These are phyloP conservation scores for Nemophila menziesii DNA, from an alignment of 257 asterid genomes.

Conservation along the genomic window DNA sequence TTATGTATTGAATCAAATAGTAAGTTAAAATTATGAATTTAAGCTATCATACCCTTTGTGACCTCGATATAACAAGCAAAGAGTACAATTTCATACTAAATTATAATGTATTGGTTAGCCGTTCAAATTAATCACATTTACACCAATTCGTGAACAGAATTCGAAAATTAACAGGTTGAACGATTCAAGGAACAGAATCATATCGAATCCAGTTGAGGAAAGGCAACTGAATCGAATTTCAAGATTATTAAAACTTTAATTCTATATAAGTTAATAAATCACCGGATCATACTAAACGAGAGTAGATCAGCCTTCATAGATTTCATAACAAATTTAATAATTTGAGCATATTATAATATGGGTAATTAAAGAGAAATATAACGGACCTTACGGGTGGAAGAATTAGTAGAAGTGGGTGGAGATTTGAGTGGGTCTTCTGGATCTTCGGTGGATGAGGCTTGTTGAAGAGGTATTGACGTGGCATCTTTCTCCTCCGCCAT, in stretches of 20 bases:
- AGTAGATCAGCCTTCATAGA: too few relatives aligned
- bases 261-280: neutral
- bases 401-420: slow-evolving; percentile 50
- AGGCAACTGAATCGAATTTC: too few relatives aligned
- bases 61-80: neutral
- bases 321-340: too few relatives aligned
- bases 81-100: neutral
- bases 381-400: slow-evolving; percentile 71
- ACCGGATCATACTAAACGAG: too few relatives aligned
- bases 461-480: slow-evolving; percentile 80
- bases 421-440: slow-evolving; percentile 73
- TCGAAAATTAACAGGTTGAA: too few relatives aligned
- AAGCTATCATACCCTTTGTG: neutral
- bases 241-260: too few relatives aligned
- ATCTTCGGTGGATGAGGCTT: slow-evolving; percentile 49
- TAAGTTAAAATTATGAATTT: neutral
- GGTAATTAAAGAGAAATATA: neutral
- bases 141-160: neutral
- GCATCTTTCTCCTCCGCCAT: slow-evolving; percentile 90
- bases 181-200: too few relatives aligned
- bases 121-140: neutral
- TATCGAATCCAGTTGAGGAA: too few relatives aligned
- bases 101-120: neutral
- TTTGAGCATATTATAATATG: neutral
- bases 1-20: too few relatives aligned